Evolutionary conservation across 805 yeast species (phyloP).

Genomic region (Yarrowia sp.): DNA sequence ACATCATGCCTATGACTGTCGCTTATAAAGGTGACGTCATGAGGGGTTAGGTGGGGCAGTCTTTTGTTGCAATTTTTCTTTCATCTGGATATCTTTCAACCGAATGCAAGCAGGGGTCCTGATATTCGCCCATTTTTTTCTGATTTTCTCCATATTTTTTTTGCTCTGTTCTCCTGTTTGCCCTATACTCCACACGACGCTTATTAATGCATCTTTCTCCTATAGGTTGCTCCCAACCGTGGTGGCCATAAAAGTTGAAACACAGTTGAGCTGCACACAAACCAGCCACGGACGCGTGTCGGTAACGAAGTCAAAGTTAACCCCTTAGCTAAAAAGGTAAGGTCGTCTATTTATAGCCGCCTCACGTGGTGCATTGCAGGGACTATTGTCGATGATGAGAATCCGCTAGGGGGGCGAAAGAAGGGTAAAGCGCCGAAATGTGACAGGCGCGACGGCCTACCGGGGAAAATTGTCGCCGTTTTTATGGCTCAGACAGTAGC

Average conservation of each 20-base stretch:
- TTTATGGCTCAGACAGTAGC: not conserved
- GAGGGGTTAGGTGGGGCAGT: too few relatives aligned
- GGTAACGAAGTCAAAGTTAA: conserved; percentile 26
- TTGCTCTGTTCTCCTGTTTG: not conserved
- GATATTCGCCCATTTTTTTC: not conserved
- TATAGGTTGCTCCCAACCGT: conserved; percentile 22
- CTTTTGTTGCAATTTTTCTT: too few relatives aligned
- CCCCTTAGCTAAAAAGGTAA: conserved; percentile 18
- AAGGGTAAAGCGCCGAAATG: not conserved
- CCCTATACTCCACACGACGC: not conserved
- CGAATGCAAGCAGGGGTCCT: too few relatives aligned
- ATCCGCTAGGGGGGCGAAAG: not conserved
- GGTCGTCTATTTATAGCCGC: conserved; percentile 25
- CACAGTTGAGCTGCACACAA: conserved; percentile 25
- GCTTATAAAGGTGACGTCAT: not conserved
- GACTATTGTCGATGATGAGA: not conserved
- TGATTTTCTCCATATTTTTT: not conserved
- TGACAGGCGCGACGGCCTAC: not conserved
- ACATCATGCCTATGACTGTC: not conserved
- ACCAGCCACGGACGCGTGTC: conserved; percentile 36
- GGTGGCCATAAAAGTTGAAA: not conserved
- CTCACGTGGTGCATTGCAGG: conserved; percentile 39
- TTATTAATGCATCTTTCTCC: not conserved
- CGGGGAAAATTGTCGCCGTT: not conserved
- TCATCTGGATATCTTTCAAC: too few relatives aligned